phyloP scores from a whole-genome alignment of 2,329 filamentous ascomycete species.

The Fusarium subtropicale region DNA sequence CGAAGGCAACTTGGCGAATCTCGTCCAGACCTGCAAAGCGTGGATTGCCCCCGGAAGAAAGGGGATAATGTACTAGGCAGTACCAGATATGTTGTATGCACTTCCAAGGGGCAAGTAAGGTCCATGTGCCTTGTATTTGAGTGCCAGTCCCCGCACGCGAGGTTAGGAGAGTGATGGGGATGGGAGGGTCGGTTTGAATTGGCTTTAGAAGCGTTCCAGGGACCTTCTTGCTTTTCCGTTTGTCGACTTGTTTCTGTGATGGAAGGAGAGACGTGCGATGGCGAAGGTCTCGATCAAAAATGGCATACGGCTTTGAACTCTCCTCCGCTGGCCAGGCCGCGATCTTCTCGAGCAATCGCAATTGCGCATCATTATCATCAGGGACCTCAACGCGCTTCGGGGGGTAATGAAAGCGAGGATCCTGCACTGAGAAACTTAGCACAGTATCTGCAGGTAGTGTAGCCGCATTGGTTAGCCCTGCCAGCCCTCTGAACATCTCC shows the following conservation, averaged over 20 bases:
- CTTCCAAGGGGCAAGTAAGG: slow-evolving; percentile 88
- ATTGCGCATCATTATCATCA: slow-evolving; percentile 52
- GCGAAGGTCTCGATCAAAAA: slow-evolving; percentile 78
- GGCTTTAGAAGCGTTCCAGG: slow-evolving; percentile 73
- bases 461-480: slow-evolving; percentile 73
- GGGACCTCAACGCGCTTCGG: slow-evolving; percentile 66
- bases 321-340: slow-evolving; percentile 75
- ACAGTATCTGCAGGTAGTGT: slow-evolving; percentile 76
- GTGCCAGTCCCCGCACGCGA: slow-evolving; percentile 61
- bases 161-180: slow-evolving; percentile 79
- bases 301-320: slow-evolving; percentile 57
- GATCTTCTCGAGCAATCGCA: slow-evolving; percentile 68
- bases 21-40: slow-evolving; percentile 86
- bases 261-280: slow-evolving; percentile 74
- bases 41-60: slow-evolving; percentile 83
- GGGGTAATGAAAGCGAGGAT: slow-evolving; percentile 85
- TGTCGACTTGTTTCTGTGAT: slow-evolving; percentile 84
- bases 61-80: slow-evolving; percentile 81
- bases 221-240: slow-evolving; percentile 72
- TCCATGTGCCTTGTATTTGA: slow-evolving; percentile 78
- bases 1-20: slow-evolving; percentile 82
- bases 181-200: slow-evolving; percentile 73
- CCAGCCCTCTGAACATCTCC: slow-evolving; percentile 63
- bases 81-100: slow-evolving; percentile 90
- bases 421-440: slow-evolving; percentile 77